Conservation (phyloP, 2,329 filamentous ascomycete species). For the Alternaria brassicicola region DNA sequence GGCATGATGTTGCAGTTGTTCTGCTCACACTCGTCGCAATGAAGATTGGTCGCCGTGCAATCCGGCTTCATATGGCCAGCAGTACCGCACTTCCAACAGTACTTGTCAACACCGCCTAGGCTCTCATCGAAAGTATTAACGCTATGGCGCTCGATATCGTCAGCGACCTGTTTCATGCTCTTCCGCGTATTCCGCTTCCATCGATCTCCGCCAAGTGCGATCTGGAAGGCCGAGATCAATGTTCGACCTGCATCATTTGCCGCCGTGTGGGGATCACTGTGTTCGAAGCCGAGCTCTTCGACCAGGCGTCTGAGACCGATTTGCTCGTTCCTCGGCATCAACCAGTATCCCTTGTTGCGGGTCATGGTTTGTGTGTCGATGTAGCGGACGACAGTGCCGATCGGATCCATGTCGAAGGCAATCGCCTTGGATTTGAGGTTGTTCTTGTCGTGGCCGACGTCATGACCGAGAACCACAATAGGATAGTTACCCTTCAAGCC, state of each 20-base stretch:
- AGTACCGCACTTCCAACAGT: conserved; percentile 20
- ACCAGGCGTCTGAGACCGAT: conserved; percentile 20
- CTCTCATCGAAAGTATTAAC: conserved; percentile 5
- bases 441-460: conserved; percentile 24
- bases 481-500: conserved; percentile 21
- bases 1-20: not conserved
- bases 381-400: conserved; percentile 20
- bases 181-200: not conserved
- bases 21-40: conserved; percentile 10
- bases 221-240: conserved; percentile 29
- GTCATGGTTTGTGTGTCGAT: conserved; percentile 36
- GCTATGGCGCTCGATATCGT: conserved; percentile 11
- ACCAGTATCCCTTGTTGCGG: conserved; percentile 4
- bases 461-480: conserved; percentile 33
- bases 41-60: conserved; percentile 6
- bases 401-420: conserved; percentile 15
- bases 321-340: conserved; percentile 2
- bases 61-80: conserved; percentile 7
- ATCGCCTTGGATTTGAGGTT: conserved; percentile 24
- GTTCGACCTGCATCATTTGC: conserved; percentile 32
- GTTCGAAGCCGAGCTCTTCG: conserved; percentile 14
- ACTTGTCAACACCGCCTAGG: conserved; percentile 11
- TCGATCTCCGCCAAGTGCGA: conserved; percentile 9
- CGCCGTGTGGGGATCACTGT: conserved; percentile 29
- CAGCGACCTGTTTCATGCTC: conserved; percentile 9